Evolutionary conservation across 139 green algal genomes (phyloP), one percentile per base, ranked within the genome.

Genomic region (Coelastrella sp.): DNA sequence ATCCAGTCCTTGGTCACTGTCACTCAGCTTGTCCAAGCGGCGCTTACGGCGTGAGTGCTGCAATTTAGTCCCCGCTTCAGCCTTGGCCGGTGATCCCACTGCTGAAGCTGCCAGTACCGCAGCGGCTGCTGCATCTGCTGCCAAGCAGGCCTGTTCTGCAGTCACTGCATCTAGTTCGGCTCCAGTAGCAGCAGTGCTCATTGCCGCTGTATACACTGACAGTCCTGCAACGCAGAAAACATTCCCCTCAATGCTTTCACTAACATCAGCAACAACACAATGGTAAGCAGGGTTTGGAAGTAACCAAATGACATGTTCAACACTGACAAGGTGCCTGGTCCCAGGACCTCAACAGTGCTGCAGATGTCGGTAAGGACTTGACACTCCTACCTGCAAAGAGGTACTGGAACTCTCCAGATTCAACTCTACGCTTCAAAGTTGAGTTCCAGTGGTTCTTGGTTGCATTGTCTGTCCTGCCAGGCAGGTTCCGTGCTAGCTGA

Each of bases 371-470:
- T n/a, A n/a, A n/a, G n/a, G n/a, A n/a, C n/a, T n/a, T n/a, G n/a
- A n/a, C n/a, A n/a, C n/a, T n/a, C 53, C n/a, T 60, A 69, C 75
- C 53, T 40, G 35, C 53, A n/a, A 79, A 38, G 3, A 85, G 32
- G 50, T 81, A 51, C 23, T 73, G 50, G 38, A 86, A 86, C 43
- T 86, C 81, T 17, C 87, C 87, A 25, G 59, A 53, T 53, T 87
- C 83, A 72, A 87, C 71, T 19, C 88, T 73, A 3, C 89, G 85
- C 85, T 91, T 93, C 3, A 95, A 89, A 8, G 87, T 92, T 8
- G 88, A 90, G 73, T 95, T 92, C 90, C 90, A 95, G 34, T 91
- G 90, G 73, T 95, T 95, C 76, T 95, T 95, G 5, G 94, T 81
- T 15, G 91, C 87, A 57, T 95, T 95, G 69, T 95, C 92, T 2